These are phyloP conservation scores for Cladosporium sp. DNA, from an alignment of 2,329 filamentous ascomycete genomes.

Conservation along the genomic window DNA sequence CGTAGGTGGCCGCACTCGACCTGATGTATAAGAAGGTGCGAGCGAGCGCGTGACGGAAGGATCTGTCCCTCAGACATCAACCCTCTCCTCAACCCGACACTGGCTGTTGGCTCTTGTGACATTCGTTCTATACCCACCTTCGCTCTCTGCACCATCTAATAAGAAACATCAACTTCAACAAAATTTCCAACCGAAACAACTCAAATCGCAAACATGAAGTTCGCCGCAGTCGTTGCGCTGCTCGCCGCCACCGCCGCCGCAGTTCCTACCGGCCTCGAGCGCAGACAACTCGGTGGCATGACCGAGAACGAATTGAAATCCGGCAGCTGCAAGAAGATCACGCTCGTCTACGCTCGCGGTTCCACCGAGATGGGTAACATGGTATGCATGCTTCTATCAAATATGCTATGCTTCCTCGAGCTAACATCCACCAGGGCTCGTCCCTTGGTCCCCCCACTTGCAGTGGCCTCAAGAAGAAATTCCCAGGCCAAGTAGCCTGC, in stretches of 20 bases:
- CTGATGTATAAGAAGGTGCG: not conserved
- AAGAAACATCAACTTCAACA: not conserved
- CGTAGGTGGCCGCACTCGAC: not conserved
- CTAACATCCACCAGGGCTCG: conserved; percentile 23
- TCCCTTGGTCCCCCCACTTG: conserved; percentile 33
- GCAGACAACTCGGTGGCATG: conserved; percentile 9
- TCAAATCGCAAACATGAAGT: conserved; percentile 18
- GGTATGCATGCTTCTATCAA: conserved; percentile 30
- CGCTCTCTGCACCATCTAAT: not conserved
- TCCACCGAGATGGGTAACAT: conserved; percentile 58
- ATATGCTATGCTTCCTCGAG: not conserved
- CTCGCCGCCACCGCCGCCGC: conserved; percentile 17
- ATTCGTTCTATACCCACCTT: conserved; percentile 1
- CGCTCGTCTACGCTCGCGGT: conserved; percentile 59
- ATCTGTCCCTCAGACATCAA: not conserved
- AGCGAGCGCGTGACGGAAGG: not conserved
- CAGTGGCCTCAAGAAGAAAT: conserved; percentile 30
- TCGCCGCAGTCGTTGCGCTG: conserved; percentile 15
- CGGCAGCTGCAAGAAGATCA: conserved; percentile 50
- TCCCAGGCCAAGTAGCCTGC: conserved; percentile 30
- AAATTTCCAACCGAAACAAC: not conserved
- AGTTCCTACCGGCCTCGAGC: conserved; percentile 10
- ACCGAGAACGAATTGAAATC: conserved; percentile 28
- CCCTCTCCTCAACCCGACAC: not conserved
- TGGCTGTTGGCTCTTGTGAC: conserved; percentile 1